Evolutionary conservation across 352 stramenopile species (phyloP).

Genomic region (Globisporangium spiculum): DNA sequence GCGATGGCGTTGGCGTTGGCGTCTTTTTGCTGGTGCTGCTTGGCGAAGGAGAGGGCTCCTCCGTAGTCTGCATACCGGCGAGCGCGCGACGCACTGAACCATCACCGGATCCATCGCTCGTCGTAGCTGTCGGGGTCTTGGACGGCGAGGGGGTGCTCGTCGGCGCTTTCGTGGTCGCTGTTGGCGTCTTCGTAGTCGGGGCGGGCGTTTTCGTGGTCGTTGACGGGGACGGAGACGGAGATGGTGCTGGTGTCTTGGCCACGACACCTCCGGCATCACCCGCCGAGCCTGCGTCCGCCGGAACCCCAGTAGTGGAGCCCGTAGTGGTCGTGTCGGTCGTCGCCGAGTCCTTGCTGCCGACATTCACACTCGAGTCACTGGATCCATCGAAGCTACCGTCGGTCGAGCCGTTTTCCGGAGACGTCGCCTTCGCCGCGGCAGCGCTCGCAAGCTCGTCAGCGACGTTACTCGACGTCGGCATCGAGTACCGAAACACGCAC

Average conservation of each 20-base stretch:
- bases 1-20: constrained; percentile 1
- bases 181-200: constrained; percentile 25
- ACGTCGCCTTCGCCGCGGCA: constrained; percentile 5
- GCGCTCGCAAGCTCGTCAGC: constrained; percentile 28
- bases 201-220: constrained; percentile 23
- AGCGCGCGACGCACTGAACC: constrained; percentile 7
- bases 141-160: constrained; percentile 12
- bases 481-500: constrained; percentile 52
- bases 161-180: constrained; percentile 26
- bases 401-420: constrained; percentile 18
- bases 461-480: constrained; percentile 51
- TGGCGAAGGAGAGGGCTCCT: constrained; percentile 6
- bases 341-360: constrained; percentile 18
- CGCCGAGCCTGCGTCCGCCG: constrained; percentile 10
- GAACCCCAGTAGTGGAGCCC: not conserved
- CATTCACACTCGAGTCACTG: constrained; percentile 14
- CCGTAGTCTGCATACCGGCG: constrained; percentile 6
- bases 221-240: constrained; percentile 22
- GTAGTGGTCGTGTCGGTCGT: constrained; percentile 14
- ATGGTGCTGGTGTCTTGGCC: constrained; percentile 22
- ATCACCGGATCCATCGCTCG: constrained; percentile 8
- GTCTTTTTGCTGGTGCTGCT: constrained; percentile 27
- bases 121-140: constrained; percentile 6
- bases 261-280: constrained; percentile 14
- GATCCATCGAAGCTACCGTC: constrained; percentile 21